Evolutionary conservation across 2,329 filamentous ascomycete species (phyloP).

Genomic region (Trichoderma guizhouense): DNA sequence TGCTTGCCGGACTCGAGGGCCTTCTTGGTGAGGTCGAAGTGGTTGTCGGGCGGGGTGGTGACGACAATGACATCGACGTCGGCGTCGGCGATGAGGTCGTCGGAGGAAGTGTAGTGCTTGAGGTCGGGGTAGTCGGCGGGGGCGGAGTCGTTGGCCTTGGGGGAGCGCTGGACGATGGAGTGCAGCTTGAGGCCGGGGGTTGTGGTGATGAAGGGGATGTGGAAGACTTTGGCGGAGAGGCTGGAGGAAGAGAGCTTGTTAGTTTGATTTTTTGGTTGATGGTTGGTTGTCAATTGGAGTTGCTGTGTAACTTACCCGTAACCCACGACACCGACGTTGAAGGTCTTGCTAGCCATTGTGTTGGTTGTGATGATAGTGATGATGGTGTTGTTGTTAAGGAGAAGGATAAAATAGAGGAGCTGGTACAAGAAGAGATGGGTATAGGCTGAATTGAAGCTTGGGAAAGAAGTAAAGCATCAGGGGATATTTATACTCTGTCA

Average conservation of each 20-base stretch:
- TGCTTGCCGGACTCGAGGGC: constrained; percentile 71
- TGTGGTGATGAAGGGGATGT: constrained; percentile 72
- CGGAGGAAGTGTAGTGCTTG: constrained; percentile 61
- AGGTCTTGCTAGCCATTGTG: constrained; percentile 37
- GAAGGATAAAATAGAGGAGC: background rate
- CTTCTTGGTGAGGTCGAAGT: constrained; percentile 62
- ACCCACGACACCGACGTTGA: constrained; percentile 51
- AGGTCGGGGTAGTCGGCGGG: constrained; percentile 63
- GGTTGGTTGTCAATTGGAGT: background rate
- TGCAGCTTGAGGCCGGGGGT: constrained; percentile 65
- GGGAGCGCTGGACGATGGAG: constrained; percentile 72
- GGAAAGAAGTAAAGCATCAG: background rate
- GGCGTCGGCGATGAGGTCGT: constrained; percentile 62
- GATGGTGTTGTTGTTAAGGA: background rate
- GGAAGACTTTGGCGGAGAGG: constrained; percentile 72
- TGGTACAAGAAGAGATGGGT: background rate
- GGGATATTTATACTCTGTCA: background rate
- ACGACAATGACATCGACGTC: constrained; percentile 67
- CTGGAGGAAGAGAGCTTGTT: constrained; percentile 23
- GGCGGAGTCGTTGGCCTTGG: constrained; percentile 62
- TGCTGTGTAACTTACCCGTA: constrained; percentile 42
- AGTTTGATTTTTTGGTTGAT: constrained; percentile 15
- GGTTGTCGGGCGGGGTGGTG: constrained; percentile 68
- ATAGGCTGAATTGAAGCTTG: background rate
- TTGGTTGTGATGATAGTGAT: background rate